A percentile compares a stretch with the other conserved stretches of the same genome.
Evolutionary conservation across 2,329 filamentous ascomycete species (phyloP).

Genomic region (Stachybotrys chartarum): DNA sequence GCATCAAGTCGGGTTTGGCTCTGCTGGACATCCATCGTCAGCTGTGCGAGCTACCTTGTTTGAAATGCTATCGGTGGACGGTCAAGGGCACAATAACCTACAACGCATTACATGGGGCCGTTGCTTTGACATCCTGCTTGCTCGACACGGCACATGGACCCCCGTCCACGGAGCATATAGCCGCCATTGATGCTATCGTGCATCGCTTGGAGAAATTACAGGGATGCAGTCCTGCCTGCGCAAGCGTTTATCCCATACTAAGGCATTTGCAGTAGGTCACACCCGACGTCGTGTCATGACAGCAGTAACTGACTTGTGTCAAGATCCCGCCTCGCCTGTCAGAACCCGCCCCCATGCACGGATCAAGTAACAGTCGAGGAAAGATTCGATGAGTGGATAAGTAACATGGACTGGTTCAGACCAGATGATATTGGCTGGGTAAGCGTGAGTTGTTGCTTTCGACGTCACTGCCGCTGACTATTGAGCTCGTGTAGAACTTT

Average conservation of each 20-base stretch:
- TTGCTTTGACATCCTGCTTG: conserved; percentile 8
- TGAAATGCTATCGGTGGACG: conserved; percentile 9
- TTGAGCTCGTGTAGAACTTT: conserved; percentile 1
- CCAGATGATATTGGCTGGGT: conserved; percentile 9
- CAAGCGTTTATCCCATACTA: conserved; percentile 7
- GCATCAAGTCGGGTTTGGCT: conserved; percentile 5
- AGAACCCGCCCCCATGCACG: not conserved
- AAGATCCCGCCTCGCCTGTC: conserved; percentile 4
- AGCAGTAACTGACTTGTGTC: too few species aligned
- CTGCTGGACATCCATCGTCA: conserved; percentile 9
- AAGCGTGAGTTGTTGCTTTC: not conserved
- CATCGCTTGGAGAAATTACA: conserved; percentile 5
- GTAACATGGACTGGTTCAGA: conserved; percentile 9
- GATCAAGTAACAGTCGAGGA: conserved; percentile 2
- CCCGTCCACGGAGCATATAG: conserved; percentile 1
- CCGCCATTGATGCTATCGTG: conserved; percentile 3
- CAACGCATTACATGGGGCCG: conserved; percentile 8
- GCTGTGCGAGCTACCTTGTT: conserved; percentile 7
- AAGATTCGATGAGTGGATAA: conserved; percentile 8
- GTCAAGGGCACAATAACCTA: conserved; percentile 6
- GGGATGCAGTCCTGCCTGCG: conserved; percentile 4
- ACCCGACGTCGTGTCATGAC: too few species aligned
- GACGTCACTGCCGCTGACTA: too few species aligned
- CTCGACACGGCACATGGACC: conserved; percentile 5
- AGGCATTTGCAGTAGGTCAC: conserved; percentile 7